Evolutionary conservation across 1,284 basidiomycete species (phyloP), one percentile per base, ranked within the genome.

Genomic region (Amylostereum chailletii): DNA sequence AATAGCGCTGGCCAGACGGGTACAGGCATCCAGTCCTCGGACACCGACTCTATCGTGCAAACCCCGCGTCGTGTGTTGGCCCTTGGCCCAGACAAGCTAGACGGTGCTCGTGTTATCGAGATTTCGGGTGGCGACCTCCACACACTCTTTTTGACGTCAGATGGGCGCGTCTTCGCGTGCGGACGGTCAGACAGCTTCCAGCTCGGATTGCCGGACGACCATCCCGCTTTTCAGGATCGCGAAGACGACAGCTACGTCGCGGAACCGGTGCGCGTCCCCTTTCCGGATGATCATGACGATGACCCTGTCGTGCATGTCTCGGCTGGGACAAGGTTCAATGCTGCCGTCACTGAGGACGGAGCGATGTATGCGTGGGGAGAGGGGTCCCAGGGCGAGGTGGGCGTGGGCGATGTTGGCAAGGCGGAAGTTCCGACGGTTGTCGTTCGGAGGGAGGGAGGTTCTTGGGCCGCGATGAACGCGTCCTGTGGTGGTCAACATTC

Each of bases 351-450:
- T 11, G 68, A 70, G 49, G 82, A 76, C 41, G 92, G 92, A 8
- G 84, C 86, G 31, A 69, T 91, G 53, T 94, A 91, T 62, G 75
- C 83, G 38, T 95, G 92, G 92, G 92, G 92, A 44, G 81, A 87
- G 55, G 90, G 90, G 26, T 78, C 82, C 47, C 83, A 77, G 65
- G 81, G 73, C 62, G 91, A 77, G 69, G 76, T 77, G 51, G 89
- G 75, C 54, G 80, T 76, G 55, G 79, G 74, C 29, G 68, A 76
- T 62, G 77, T 78, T 57, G 73, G 75, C 58, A 76, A 75, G 53
- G 77, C 79, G 40, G 67, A 67, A 56, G 81, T 76, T 3, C 83
- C 83, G 1, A 74, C 66, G 19, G 68, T 75, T n/a, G 72, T 87
- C 39, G 85, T 87, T 31, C 78, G 83, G 46, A 76, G 75, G 58